Percentiles rank a stretch among this genome's conserved stretches.
Conservation (phyloP, 2,329 filamentous ascomycete species). For the Alternaria viburni region DNA sequence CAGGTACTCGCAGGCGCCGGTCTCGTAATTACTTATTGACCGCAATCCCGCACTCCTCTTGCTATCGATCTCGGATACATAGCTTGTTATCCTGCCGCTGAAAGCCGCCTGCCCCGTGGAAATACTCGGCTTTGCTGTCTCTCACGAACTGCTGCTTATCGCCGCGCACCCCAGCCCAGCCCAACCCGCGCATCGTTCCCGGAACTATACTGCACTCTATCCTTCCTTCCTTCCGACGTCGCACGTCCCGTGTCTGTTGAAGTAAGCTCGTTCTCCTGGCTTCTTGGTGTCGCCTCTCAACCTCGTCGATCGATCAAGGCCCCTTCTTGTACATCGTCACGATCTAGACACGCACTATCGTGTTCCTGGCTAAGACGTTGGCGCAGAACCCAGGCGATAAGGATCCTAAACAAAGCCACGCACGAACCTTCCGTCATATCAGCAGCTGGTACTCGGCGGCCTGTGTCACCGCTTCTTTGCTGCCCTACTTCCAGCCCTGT, state of each 20-base stretch:
- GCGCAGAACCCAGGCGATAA: constrained; percentile 44
- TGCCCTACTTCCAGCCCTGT: constrained; percentile 30
- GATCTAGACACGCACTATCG: constrained; percentile 3
- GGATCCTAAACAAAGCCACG: constrained; percentile 48
- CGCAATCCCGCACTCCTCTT: constrained; percentile 16
- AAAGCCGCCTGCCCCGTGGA: constrained; percentile 38
- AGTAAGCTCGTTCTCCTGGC: constrained; percentile 30
- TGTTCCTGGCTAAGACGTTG: constrained; percentile 46
- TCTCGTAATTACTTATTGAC: constrained; percentile 33
- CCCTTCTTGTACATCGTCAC: not conserved
- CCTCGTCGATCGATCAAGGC: not conserved
- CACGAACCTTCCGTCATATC: constrained; percentile 44
- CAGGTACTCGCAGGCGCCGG: constrained; percentile 18
- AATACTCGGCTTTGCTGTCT: constrained; percentile 40
- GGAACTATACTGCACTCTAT: constrained; percentile 12
- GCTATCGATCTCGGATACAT: constrained; percentile 21
- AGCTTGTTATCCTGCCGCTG: constrained; percentile 29
- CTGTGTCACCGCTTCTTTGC: constrained; percentile 49
- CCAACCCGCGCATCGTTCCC: constrained; percentile 18
- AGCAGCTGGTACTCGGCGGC: constrained; percentile 32
- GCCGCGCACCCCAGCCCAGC: constrained; percentile 5
- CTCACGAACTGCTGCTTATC: constrained; percentile 6
- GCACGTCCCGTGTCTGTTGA: constrained; percentile 23
- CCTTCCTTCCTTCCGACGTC: constrained; percentile 31
- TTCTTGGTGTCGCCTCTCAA: not conserved